Evolutionary conservation across 805 yeast species (phyloP).

Genomic region (Yarrowia sp.): DNA sequence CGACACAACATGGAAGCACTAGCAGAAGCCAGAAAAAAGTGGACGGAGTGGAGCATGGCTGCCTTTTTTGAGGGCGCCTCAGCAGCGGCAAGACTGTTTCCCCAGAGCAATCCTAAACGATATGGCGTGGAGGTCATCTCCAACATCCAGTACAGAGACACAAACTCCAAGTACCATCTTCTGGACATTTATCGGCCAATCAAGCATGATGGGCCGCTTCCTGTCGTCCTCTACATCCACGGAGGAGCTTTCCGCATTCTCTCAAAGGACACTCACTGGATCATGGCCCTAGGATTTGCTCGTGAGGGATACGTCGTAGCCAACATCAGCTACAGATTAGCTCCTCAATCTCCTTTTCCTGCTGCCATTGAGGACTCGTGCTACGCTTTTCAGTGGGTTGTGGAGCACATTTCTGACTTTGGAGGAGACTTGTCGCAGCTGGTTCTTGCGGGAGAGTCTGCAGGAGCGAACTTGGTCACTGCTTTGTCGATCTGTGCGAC

Average conservation of each 20-base stretch:
- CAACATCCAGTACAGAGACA: background rate
- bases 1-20: no score
- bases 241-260: slow-evolving; percentile 18
- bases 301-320: slow-evolving; percentile 14
- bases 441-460: slow-evolving; percentile 10
- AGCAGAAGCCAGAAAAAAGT: no score
- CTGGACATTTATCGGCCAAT: slow-evolving; percentile 14
- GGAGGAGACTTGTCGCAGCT: background rate
- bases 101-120: background rate
- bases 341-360: background rate
- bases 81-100: slow-evolving; percentile 2
- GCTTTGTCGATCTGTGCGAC: slow-evolving; percentile 11
- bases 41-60: no score
- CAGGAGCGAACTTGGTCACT: slow-evolving; percentile 11
- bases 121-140: slow-evolving; percentile 5
- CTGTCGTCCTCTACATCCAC: slow-evolving; percentile 5
- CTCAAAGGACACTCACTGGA: slow-evolving; percentile 12
- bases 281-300: slow-evolving; percentile 8
- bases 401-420: background rate
- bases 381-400: slow-evolving; percentile 8
- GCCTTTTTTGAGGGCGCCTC: slow-evolving; percentile 9
- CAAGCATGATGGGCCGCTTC: slow-evolving; percentile 2
- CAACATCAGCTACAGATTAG: slow-evolving; percentile 6
- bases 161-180: background rate
- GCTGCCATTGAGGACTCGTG: slow-evolving; percentile 1